These are phyloP conservation scores for Wickerhamiella occidentalis DNA, from an alignment of 805 yeast genomes.

Conservation along the genomic window DNA sequence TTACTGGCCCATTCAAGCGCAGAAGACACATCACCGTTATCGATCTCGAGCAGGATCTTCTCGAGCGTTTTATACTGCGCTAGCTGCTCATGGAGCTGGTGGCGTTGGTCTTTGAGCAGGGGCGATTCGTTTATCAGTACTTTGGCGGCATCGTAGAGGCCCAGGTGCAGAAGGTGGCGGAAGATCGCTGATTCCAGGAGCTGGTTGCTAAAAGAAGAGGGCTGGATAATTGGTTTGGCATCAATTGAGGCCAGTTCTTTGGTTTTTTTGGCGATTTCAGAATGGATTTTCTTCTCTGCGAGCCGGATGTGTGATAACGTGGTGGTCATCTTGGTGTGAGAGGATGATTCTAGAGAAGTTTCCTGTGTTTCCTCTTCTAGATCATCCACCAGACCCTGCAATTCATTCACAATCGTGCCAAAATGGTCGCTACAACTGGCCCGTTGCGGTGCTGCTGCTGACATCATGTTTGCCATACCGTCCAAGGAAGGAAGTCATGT, in stretches of 20 bases:
- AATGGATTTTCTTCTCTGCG: constrained; percentile 25
- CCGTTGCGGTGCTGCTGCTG: constrained; percentile 1
- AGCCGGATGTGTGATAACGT: neutral
- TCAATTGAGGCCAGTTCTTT: constrained; percentile 6
- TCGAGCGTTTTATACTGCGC: neutral
- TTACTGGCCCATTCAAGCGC: constrained; percentile 41
- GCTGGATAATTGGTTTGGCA: neutral
- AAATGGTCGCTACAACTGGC: too few relatives aligned
- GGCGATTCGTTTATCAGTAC: constrained; percentile 23
- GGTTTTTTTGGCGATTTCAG: constrained; percentile 23
- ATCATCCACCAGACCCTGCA: neutral
- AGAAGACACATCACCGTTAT: constrained; percentile 30
- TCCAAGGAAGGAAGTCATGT: constrained; percentile 40
- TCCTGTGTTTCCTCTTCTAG: neutral
- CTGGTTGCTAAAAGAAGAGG: neutral
- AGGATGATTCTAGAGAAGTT: too few relatives aligned
- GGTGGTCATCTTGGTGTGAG: neutral
- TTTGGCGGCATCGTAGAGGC: constrained; percentile 32
- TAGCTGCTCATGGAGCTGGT: neutral
- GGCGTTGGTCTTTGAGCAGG: constrained; percentile 15
- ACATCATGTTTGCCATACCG: constrained; percentile 27
- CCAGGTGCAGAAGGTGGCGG: constrained; percentile 37
- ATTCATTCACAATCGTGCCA: neutral
- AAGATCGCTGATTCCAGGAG: constrained; percentile 31
- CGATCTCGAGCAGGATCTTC: constrained; percentile 17